These are phyloP conservation scores for Beauveria sp. DNA, from an alignment of 2,329 filamentous ascomycete species.

Conservation along the genomic window DNA sequence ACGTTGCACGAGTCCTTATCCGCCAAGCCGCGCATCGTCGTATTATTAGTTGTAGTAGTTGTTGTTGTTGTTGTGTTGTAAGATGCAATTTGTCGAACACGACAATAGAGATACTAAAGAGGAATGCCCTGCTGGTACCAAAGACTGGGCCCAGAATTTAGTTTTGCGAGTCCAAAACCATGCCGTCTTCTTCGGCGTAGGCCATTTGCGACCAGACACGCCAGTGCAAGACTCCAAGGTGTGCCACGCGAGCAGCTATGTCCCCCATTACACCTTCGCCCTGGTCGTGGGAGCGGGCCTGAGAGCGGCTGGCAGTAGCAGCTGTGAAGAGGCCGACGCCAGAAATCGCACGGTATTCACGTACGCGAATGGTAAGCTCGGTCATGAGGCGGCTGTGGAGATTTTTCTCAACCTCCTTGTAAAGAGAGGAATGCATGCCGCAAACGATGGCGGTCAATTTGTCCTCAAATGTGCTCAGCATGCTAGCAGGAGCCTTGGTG, in stretches of 20 bases:
- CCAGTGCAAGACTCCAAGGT: constrained; percentile 84
- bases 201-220: constrained; percentile 74
- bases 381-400: constrained; percentile 42
- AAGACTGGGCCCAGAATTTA: not conserved
- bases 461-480: constrained; percentile 41
- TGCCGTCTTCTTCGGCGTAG: constrained; percentile 44
- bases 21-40: not conserved
- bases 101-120: not conserved
- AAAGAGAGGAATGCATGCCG: constrained; percentile 35
- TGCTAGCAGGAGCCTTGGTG: constrained; percentile 41
- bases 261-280: constrained; percentile 53
- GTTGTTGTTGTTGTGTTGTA: not conserved
- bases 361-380: constrained; percentile 42
- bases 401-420: constrained; percentile 40
- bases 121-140: not conserved
- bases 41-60: constrained; percentile 9
- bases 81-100: not conserved
- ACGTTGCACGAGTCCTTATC: not conserved
- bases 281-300: constrained; percentile 28
- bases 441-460: constrained; percentile 39
- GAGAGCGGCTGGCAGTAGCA: constrained; percentile 44
- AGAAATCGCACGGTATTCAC: constrained; percentile 44
- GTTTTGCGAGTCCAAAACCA: constrained; percentile 21
- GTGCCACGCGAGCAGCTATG: constrained; percentile 70
- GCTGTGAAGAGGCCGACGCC: constrained; percentile 47